Percentiles rank a stretch among this genome's conserved stretches.
Evolutionary conservation across 148 eudicot species (phyloP).

Genomic region (Polygonum maritimum): DNA sequence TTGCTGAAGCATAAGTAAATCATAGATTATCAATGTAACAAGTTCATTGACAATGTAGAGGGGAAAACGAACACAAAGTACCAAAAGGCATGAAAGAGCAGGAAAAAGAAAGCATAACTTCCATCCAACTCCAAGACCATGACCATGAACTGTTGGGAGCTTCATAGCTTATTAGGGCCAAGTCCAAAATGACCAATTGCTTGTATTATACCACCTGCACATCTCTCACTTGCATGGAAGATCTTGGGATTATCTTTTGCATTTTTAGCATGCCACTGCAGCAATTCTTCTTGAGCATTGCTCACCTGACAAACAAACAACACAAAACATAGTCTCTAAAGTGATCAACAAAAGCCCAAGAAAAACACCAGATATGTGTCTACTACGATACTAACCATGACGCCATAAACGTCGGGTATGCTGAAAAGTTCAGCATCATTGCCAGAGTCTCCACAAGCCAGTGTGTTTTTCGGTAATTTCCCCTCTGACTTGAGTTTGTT

Average conservation of each 20-base stretch:
- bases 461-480: conserved; percentile 42
- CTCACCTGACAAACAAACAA: conserved; percentile 34
- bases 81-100: too few species aligned
- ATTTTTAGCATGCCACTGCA: conserved; percentile 59
- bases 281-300: conserved; percentile 70
- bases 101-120: too few species aligned
- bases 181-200: conserved; percentile 68
- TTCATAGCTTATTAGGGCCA: conserved; percentile 21
- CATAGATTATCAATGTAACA: too few species aligned
- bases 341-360: neutral
- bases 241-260: conserved; percentile 58
- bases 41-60: too few species aligned
- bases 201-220: conserved; percentile 69
- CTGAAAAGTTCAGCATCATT: conserved; percentile 72
- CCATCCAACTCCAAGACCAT: too few species aligned
- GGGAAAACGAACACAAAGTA: too few species aligned
- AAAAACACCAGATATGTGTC: conserved; percentile 7
- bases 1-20: too few species aligned
- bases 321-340: neutral
- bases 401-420: conserved; percentile 67
- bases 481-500: conserved; percentile 51
- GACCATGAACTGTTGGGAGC: neutral
- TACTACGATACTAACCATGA: conserved; percentile 53
- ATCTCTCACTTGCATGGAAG: conserved; percentile 60
- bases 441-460: conserved; percentile 73